Evolutionary conservation across 2,329 filamentous ascomycete species (phyloP).

Genomic region (Aspergillus candidus): DNA sequence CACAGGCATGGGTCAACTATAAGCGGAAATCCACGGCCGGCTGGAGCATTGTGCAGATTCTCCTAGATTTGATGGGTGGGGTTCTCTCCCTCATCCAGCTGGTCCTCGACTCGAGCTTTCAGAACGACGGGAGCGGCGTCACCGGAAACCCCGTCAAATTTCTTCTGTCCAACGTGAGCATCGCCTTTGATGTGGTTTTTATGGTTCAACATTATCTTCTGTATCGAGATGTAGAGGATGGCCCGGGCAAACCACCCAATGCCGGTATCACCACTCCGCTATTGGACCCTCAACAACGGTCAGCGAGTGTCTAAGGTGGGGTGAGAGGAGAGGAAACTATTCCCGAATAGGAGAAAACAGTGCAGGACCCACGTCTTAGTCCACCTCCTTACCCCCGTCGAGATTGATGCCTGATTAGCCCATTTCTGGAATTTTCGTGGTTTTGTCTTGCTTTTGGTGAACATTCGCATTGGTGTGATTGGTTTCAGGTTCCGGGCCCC

Average conservation of each 20-base stretch:
- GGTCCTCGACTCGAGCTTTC: conserved; percentile 74
- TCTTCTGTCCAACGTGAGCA: conserved; percentile 73
- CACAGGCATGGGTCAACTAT: conserved; percentile 78
- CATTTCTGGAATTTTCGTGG: no score
- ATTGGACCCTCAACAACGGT: conserved; percentile 7
- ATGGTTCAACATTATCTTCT: conserved; percentile 82
- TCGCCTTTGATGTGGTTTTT: conserved; percentile 81
- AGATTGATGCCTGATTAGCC: no score
- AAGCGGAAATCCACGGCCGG: conserved; percentile 77
- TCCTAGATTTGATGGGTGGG: conserved; percentile 78
- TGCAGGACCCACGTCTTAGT: no score
- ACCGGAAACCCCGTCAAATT: conserved; percentile 91
- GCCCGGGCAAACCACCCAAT: conserved; percentile 13
- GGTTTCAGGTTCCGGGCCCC: no score
- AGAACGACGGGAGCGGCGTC: conserved; percentile 83
- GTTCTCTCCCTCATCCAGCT: conserved; percentile 76
- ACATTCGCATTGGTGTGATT: no score
- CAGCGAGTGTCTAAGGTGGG: no score
- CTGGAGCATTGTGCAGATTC: conserved; percentile 79
- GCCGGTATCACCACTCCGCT: conserved; percentile 25
- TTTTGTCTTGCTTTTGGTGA: no score
- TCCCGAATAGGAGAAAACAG: no score
- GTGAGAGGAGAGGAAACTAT: no score
- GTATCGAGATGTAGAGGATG: conserved; percentile 46
- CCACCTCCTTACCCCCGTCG: no score